These are phyloP conservation scores for Bidens hawaiensis DNA, from an alignment of 140 eudicot species.

Conservation along the genomic window DNA sequence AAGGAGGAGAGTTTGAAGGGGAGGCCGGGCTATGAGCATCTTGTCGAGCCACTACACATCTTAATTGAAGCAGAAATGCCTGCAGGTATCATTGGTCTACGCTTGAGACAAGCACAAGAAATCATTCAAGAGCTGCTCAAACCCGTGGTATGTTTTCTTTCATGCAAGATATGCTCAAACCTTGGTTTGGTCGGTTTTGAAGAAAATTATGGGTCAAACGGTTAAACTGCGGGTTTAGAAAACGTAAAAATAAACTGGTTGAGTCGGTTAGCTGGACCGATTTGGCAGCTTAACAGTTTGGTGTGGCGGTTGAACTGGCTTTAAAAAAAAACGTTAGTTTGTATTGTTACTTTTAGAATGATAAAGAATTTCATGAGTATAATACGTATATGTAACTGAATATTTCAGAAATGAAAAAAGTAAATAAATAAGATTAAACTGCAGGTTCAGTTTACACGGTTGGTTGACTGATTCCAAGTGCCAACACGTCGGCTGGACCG, in stretches of 20 bases:
- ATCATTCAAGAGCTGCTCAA: constrained; percentile 72
- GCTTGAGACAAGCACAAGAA: constrained; percentile 71
- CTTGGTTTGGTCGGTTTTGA: neutral
- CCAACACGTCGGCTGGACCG: neutral
- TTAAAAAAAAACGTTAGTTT: neutral
- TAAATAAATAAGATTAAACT: neutral
- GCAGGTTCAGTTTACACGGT: neutral
- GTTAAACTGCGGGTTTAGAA: neutral
- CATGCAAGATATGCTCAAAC: neutral
- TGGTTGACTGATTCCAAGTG: neutral
- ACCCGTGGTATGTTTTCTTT: constrained; percentile 62
- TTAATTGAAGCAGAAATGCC: constrained; percentile 73
- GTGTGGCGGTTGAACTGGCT: neutral
- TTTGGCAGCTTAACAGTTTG: neutral
- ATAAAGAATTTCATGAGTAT: neutral
- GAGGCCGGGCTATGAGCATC: constrained; percentile 78
- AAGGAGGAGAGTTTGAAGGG: constrained; percentile 80
- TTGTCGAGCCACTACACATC: constrained; percentile 66
- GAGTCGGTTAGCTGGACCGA: neutral
- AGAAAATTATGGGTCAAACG: neutral
- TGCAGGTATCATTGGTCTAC: constrained; percentile 46
- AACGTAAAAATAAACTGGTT: neutral
- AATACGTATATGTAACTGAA: neutral
- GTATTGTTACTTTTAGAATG: neutral
- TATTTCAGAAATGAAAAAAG: neutral